Conservation (phyloP, 2,329 filamentous ascomycete species). For the Amauroascus niger region DNA sequence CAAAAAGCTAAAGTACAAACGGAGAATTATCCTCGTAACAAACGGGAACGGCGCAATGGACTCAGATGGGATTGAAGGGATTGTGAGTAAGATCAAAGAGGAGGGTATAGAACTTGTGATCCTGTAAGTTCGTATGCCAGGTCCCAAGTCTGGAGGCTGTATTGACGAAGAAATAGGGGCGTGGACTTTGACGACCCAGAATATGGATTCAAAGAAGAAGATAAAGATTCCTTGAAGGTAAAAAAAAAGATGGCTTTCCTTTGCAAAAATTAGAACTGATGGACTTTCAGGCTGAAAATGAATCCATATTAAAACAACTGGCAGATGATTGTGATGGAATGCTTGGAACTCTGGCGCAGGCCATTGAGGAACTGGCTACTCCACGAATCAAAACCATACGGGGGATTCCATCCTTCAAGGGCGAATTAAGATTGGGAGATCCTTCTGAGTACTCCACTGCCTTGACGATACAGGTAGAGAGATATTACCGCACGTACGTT, state of each 20-base stretch:
- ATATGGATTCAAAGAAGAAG: constrained; percentile 84
- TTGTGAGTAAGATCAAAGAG: constrained; percentile 63
- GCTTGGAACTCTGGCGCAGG: constrained; percentile 78
- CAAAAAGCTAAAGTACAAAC: constrained; percentile 69
- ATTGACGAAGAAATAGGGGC: constrained; percentile 48
- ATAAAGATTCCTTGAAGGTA: constrained; percentile 64
- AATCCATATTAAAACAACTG: constrained; percentile 55
- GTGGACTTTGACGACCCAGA: constrained; percentile 89
- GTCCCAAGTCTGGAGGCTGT: neutral
- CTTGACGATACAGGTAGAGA: constrained; percentile 73
- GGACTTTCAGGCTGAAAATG: constrained; percentile 54
- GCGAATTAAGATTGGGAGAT: constrained; percentile 69
- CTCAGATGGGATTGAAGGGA: constrained; percentile 57
- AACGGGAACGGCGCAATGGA: constrained; percentile 68
- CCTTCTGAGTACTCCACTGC: constrained; percentile 62
- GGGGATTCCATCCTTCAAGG: constrained; percentile 70
- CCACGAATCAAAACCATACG: constrained; percentile 68
- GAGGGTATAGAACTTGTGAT: constrained; percentile 68
- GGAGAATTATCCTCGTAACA: constrained; percentile 75
- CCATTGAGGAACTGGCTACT: constrained; percentile 65
- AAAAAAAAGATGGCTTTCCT: neutral
- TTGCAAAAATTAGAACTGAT: neutral
- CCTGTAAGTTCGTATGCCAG: constrained; percentile 47
- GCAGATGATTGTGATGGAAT: constrained; percentile 59
- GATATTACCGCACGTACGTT: constrained; percentile 77